These are phyloP conservation scores for Russula sp. DNA, from an alignment of 768 basidiomycete species.

Conservation along the genomic window DNA sequence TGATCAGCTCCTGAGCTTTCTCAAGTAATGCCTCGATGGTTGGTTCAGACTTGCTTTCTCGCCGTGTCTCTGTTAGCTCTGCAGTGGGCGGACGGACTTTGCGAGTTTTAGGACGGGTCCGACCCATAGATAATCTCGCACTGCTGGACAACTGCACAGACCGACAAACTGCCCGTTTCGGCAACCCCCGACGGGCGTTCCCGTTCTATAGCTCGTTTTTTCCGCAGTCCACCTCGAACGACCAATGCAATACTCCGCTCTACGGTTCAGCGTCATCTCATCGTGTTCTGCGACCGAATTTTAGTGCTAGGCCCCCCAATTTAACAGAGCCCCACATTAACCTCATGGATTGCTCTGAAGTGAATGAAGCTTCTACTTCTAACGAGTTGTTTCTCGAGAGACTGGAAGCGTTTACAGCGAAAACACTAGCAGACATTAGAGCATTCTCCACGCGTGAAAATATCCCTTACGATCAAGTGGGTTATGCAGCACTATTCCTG, in stretches of 20 bases:
- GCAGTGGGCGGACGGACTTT: conserved; percentile 24
- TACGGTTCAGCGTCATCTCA: neutral
- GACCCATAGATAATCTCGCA: conserved; percentile 25
- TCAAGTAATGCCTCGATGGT: conserved; percentile 43
- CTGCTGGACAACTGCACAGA: too few relatives aligned
- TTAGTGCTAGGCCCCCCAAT: neutral
- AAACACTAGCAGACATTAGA: conserved; percentile 46
- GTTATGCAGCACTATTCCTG: conserved; percentile 1
- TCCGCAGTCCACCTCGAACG: too few relatives aligned
- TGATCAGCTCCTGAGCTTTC: conserved; percentile 74
- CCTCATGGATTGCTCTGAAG: conserved; percentile 9
- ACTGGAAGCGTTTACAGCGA: conserved; percentile 56
- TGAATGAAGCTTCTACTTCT: conserved; percentile 28
- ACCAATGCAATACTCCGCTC: too few relatives aligned
- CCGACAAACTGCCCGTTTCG: neutral
- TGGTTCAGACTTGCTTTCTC: conserved; percentile 34
- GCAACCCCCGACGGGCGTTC: neutral
- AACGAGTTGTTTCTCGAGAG: conserved; percentile 58
- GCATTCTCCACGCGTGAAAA: conserved; percentile 56
- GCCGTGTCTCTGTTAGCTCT: conserved; percentile 27
- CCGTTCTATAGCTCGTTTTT: neutral
- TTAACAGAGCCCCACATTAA: neutral
- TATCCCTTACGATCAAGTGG: conserved; percentile 54
- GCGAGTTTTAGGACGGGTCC: conserved; percentile 28
- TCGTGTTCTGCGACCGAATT: neutral